Evolutionary conservation across 2,329 filamentous ascomycete genomes (phyloP).

Genomic region (Colletotrichum limetticola): DNA sequence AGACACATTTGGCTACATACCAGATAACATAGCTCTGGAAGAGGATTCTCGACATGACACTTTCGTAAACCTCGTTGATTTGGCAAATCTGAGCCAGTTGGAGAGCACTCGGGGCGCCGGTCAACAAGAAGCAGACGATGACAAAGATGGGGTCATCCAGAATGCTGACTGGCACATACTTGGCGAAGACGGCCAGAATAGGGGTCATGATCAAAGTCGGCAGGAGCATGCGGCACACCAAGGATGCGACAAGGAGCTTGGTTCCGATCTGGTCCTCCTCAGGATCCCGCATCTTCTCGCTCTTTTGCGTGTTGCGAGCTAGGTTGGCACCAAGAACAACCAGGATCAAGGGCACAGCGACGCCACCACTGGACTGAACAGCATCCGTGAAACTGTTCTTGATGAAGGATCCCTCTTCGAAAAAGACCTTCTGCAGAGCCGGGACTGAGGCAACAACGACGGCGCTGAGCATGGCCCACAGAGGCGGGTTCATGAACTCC

Average conservation of each 20-base stretch:
- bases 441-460: slow-evolving; percentile 92
- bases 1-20: slow-evolving; percentile 60
- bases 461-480: slow-evolving; percentile 97
- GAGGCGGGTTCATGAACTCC: slow-evolving; percentile 97
- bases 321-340: slow-evolving; percentile 96
- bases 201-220: slow-evolving; percentile 94
- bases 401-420: slow-evolving; percentile 87
- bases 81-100: slow-evolving; percentile 98
- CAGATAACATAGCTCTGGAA: slow-evolving; percentile 98
- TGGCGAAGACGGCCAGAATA: slow-evolving; percentile 85
- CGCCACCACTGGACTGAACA: slow-evolving; percentile 84
- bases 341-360: slow-evolving; percentile 93
- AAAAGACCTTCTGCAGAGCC: slow-evolving; percentile 84
- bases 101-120: slow-evolving; percentile 90
- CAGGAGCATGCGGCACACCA: slow-evolving; percentile 91
- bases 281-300: slow-evolving; percentile 70
- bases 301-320: slow-evolving; percentile 86
- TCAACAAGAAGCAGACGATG: slow-evolving; percentile 96
- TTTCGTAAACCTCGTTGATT: slow-evolving; percentile 96
- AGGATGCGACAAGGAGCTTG: slow-evolving; percentile 84
- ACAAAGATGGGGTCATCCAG: slow-evolving; percentile 98
- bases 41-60: slow-evolving; percentile 89
- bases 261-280: slow-evolving; percentile 77
- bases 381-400: slow-evolving; percentile 93
- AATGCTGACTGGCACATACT: slow-evolving; percentile 92